These are phyloP conservation scores for Fusarium annulatum DNA, from an alignment of 2,329 filamentous ascomycete species.

Conservation along the genomic window DNA sequence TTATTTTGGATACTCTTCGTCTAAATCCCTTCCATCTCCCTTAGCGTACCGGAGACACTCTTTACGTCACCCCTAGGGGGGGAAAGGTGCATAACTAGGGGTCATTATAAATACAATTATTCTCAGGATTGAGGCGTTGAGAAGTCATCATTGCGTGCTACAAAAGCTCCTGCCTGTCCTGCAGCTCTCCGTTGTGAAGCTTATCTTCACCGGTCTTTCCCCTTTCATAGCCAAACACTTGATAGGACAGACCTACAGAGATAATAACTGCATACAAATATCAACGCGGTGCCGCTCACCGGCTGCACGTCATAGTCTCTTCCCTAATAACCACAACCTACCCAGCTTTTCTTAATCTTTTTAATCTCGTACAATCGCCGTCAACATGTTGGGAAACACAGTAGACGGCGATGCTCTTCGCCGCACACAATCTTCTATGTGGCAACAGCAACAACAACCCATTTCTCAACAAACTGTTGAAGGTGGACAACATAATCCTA, in stretches of 20 bases:
- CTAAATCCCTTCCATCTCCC: conserved; percentile 16
- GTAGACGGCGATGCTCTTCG: conserved; percentile 49
- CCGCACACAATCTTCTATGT: conserved; percentile 46
- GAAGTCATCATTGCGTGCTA: not conserved
- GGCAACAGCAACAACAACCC: conserved; percentile 26
- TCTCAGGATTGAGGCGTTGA: not conserved
- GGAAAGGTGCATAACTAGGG: not conserved
- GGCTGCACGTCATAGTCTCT: not conserved
- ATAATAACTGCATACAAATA: conserved; percentile 17
- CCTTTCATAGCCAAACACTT: conserved; percentile 3
- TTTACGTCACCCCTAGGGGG: conserved; percentile 18
- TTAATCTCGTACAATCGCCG: not conserved
- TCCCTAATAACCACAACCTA: not conserved
- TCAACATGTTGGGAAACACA: conserved; percentile 49
- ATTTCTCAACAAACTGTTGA: conserved; percentile 41
- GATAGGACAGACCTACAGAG: conserved; percentile 15
- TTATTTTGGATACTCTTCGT: conserved; percentile 3
- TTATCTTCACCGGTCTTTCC: conserved; percentile 11
- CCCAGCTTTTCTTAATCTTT: not conserved
- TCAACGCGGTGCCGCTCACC: not conserved
- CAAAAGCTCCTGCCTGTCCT: conserved; percentile 4
- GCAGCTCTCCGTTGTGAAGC: conserved; percentile 4
- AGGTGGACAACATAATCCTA: not conserved
- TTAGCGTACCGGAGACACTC: conserved; percentile 5
- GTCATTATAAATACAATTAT: conserved; percentile 27